Evolutionary conservation across 768 basidiomycete genomes (phyloP).

Genomic region (Sutorius australiensis): DNA sequence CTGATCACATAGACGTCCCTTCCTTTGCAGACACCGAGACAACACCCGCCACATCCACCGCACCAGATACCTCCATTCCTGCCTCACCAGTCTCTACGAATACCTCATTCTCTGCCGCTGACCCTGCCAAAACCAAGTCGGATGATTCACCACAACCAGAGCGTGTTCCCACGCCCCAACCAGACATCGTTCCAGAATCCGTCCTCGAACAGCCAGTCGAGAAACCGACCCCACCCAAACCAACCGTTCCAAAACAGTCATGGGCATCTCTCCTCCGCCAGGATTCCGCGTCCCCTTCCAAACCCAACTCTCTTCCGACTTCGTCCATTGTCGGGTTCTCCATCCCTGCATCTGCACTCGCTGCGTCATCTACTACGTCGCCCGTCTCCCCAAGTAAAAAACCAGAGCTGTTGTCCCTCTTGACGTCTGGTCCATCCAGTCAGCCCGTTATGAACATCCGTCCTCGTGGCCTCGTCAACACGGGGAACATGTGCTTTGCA

Average conservation of each 20-base stretch:
- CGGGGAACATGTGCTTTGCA: slow-evolving; percentile 97
- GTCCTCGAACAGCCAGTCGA: slow-evolving; percentile 4
- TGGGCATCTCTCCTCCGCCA: slow-evolving; percentile 72
- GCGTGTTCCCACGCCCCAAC: slow-evolving; percentile 8
- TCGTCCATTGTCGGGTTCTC: slow-evolving; percentile 75
- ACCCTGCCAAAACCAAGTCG: slow-evolving; percentile 11
- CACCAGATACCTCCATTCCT: slow-evolving; percentile 44
- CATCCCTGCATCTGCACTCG: slow-evolving; percentile 47
- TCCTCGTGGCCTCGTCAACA: slow-evolving; percentile 86
- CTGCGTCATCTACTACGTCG: slow-evolving; percentile 20
- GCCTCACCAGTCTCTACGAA: slow-evolving; percentile 58
- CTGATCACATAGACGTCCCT: slow-evolving; percentile 30
- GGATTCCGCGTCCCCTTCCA: slow-evolving; percentile 36
- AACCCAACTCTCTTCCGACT: slow-evolving; percentile 54
- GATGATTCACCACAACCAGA: slow-evolving; percentile 14
- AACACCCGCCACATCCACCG: slow-evolving; percentile 47
- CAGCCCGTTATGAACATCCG: slow-evolving; percentile 37
- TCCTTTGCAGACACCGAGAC: slow-evolving; percentile 49
- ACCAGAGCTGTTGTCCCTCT: slow-evolving; percentile 50
- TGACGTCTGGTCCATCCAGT: slow-evolving; percentile 39
- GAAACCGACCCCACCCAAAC: slow-evolving; percentile 18
- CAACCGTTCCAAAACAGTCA: slow-evolving; percentile 50
- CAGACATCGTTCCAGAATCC: slow-evolving; percentile 3
- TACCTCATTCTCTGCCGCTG: slow-evolving; percentile 50
- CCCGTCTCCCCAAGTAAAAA: slow-evolving; percentile 39